phyloP scores from a whole-genome alignment of 179 eudicot genomes.

The Nepenthes alata region DNA sequence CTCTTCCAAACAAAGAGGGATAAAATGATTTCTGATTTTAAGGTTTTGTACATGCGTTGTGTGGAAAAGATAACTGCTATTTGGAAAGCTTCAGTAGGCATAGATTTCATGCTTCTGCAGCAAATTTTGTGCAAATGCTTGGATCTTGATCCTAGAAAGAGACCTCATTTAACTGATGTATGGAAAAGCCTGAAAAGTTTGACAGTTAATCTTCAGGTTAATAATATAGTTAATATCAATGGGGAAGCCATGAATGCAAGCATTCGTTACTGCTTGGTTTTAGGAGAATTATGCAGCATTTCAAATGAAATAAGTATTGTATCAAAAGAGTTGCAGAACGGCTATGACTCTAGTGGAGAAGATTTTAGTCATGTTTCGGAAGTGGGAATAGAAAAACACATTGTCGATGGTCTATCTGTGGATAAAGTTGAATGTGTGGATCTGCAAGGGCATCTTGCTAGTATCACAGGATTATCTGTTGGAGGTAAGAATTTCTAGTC shows the following conservation, averaged over 20 bases:
- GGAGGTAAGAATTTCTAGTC: constrained; percentile 49
- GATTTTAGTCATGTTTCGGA: constrained; percentile 18
- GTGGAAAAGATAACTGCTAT: constrained; percentile 20
- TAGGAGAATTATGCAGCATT: constrained; percentile 38
- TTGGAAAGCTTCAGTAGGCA: constrained; percentile 21
- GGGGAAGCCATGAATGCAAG: constrained; percentile 11
- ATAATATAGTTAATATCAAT: constrained; percentile 13
- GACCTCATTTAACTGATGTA: constrained; percentile 40
- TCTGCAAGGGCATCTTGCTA: constrained; percentile 69
- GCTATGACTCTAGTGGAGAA: constrained; percentile 17
- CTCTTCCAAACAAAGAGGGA: constrained; percentile 12
- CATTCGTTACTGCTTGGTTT: constrained; percentile 28
- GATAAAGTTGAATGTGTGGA: constrained; percentile 40
- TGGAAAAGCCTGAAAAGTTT: constrained; percentile 50
- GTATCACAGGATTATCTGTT: constrained; percentile 58
- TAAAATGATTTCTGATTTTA: constrained; percentile 18
- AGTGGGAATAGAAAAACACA: constrained; percentile 22
- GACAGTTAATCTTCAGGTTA: constrained; percentile 16
- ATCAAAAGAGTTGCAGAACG: constrained; percentile 10
- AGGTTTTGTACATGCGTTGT: constrained; percentile 25
- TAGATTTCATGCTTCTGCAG: constrained; percentile 15
- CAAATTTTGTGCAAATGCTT: constrained; percentile 46
- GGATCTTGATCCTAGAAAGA: constrained; percentile 29
- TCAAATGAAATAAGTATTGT: constrained; percentile 14
- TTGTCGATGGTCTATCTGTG: constrained; percentile 30